Evolutionary conservation across 768 basidiomycete genomes (phyloP), one percentile per base, ranked within the genome.

Genomic region (Tylopilus cervinicoccineus): DNA sequence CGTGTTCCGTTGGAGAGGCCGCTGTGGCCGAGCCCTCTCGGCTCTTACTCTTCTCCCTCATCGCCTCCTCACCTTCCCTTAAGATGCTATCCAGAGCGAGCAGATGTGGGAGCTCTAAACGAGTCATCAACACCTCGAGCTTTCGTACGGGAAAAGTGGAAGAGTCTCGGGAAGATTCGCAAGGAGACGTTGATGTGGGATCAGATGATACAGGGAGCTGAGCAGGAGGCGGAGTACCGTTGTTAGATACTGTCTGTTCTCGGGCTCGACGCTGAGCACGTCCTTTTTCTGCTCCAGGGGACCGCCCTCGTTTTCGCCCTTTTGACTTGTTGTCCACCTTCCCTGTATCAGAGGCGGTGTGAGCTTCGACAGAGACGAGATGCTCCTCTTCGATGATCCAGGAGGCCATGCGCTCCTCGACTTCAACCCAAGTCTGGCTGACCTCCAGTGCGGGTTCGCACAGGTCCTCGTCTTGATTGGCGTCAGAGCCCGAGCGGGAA

Each of bases 51-150:
- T 19, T 29, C 16, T 39, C 38, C 24, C 17, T 31, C 34, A 19
- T 50, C 34, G 48, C 55, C 34, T 68, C 64, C 24, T 63, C 69
- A 3, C 47, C 57, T 3, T 66, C 67, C 23, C 67, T 56, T 24
- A 75, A 37, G 6, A 76, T 58, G 16, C 52, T 45, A 29, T 77
- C 71, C 33, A 77, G 50, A 12, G 63, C 69, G 32, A 55, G 37
- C 3, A 77, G 52, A 38, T 67, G 67, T 0, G 54, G 43, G 1
- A 43, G 43, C 20, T 65, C 68, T 32, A 77, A 47, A n/a, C 39
- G 42, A 23, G 41, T 45, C 45, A 72, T 57, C 47, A 61, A 34
- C 34, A 63, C 68, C 38, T 70, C 68, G 1, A 54, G 57, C 24
- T 39, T 39, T 9, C 31, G 41, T 8, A 23, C 17, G 6, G 20